Conservation (phyloP, 177 flowering plant species). For the Vitis hybrid region DNA sequence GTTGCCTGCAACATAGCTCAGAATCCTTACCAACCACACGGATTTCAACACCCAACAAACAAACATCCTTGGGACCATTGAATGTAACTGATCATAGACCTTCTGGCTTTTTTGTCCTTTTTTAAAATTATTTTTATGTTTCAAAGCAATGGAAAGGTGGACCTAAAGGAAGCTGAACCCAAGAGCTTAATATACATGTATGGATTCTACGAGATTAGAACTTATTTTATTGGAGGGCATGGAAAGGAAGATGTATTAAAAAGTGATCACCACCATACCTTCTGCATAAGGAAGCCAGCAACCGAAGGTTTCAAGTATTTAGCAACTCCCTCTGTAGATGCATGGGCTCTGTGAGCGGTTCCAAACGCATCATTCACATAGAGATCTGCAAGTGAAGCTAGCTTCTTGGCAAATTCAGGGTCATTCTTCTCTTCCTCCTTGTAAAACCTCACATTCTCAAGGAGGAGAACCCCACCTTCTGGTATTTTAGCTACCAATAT, state of each 20-base stretch:
- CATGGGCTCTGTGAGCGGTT: constrained; percentile 94
- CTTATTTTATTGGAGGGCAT: not conserved
- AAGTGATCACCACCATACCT: constrained; percentile 36
- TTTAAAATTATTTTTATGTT: too few species aligned
- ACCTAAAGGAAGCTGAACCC: too few species aligned
- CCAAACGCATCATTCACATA: constrained; percentile 96
- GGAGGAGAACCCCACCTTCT: constrained; percentile 83
- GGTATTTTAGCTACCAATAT: constrained; percentile 66
- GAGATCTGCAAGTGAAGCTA: constrained; percentile 85
- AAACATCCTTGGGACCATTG: too few species aligned
- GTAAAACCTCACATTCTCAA: constrained; percentile 85
- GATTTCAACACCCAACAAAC: too few species aligned
- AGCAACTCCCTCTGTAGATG: constrained; percentile 91
- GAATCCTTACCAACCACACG: too few species aligned
- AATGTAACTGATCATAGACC: too few species aligned
- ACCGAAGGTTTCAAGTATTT: constrained; percentile 84
- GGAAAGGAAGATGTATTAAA: not conserved
- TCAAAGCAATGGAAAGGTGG: too few species aligned
- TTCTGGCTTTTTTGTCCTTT: too few species aligned
- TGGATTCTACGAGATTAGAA: not conserved
- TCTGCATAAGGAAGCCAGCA: constrained; percentile 96
- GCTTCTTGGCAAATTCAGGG: constrained; percentile 88
- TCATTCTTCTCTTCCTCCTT: constrained; percentile 97
- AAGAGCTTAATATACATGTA: not conserved
- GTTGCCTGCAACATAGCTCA: too few species aligned